Base-by-base conservation (phyloP, 1,284 basidiomycete genomes). In the Papiliotrema terrestris region DNA sequence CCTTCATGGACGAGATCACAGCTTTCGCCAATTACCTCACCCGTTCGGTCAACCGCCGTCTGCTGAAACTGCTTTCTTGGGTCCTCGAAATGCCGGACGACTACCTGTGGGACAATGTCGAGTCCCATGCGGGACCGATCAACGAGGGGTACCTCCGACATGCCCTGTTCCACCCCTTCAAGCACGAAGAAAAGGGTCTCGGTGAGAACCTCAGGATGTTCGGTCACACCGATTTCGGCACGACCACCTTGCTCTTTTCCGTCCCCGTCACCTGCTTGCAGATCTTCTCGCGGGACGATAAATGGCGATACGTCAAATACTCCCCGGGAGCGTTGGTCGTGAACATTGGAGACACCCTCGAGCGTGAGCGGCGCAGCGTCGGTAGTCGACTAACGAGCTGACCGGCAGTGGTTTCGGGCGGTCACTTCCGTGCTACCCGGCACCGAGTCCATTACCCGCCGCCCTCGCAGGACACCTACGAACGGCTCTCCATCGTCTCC, bases 31-130 rank as follows among this genome's bases (percentile, higher is more conserved):
- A 63, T 51, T 66, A 60, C 45, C 58, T 62, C 20, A 48, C 49
- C 22, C 39, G 48, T 26, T 62, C 60, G 9, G 63, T 67, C 43
- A 66, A 65, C 44, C 67, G 73, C 37, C 72, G 77, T 57, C 62
- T 78, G 23, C 66, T 78, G 17, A 62, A 51, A n/a, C 71, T 78
- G 4, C 63, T 78, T 3, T 75, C 73, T 9, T 57, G 68, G 14
- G 75, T 77, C 1, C 66, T 78, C 26, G 75, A 78, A 57, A 59
- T 78, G 13, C 72, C 73, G 0, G 74, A 74, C 14, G 72, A 77
- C 29, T 74, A 70, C 50, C 67, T 78, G 15, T 78, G 75, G 75
- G 61, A 77, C 39, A 67, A 75, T 36, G 59, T 74, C 17, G 63
- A 63, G 9, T 58, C 63, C 44, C 65, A 74, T 19, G 69, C 68